Conservation (phyloP, 208 protist species). For the Endotrypanum monterogeii region DNA sequence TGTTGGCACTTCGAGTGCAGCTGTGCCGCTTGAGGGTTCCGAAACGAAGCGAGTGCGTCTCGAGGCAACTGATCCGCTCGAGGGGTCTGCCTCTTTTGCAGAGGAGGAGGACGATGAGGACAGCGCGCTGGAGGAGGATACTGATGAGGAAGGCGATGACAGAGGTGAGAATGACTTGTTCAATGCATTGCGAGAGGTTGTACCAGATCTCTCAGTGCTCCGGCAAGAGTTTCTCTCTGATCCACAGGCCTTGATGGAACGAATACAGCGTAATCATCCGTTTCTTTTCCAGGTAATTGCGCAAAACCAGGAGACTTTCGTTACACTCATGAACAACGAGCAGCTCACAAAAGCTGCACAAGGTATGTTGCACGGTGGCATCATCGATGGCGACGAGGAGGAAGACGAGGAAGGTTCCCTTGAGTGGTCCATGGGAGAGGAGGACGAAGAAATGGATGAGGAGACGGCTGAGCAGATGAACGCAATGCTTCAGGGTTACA, state of each 20-base stretch:
- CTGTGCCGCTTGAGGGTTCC: not conserved
- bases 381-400: conserved; percentile 20
- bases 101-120: conserved; percentile 2
- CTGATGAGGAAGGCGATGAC: conserved; percentile 21
- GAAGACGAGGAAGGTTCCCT: conserved; percentile 21
- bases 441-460: conserved; percentile 31
- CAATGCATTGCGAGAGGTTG: conserved; percentile 52
- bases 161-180: conserved; percentile 49
- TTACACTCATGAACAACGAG: conserved; percentile 82
- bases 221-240: conserved; percentile 76
- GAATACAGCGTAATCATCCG: conserved; percentile 72
- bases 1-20: not conserved
- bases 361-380: conserved; percentile 27
- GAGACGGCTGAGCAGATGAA: conserved; percentile 32
- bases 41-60: conserved; percentile 6
- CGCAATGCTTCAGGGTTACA: conserved; percentile 23
- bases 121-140: conserved; percentile 10
- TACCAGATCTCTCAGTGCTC: conserved; percentile 76
- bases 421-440: conserved; percentile 32
- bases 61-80: not conserved
- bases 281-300: conserved; percentile 81
- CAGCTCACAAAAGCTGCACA: conserved; percentile 47
- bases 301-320: conserved; percentile 73
- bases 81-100: not conserved
- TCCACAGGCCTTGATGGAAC: conserved; percentile 68